A percentile compares a stretch with the other conserved stretches of the same genome.
phyloP scores from a whole-genome alignment of 169 alveolate genomes.

The Plasmodium relictum region DNA sequence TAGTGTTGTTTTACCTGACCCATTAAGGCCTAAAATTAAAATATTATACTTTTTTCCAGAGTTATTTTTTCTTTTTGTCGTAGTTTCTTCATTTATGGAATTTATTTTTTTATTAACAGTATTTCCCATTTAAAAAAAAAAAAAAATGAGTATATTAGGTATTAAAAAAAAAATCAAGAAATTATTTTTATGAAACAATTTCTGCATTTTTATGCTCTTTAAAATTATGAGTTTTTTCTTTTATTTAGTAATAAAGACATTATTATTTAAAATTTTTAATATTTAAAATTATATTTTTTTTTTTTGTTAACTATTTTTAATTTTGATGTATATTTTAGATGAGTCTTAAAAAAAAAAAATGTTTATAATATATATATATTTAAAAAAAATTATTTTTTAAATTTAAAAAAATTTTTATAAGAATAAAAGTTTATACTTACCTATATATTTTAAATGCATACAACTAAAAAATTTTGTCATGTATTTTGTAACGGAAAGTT shows the following conservation, averaged over 20 bases:
- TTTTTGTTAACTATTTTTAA: background rate
- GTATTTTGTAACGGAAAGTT: background rate
- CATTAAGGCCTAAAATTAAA: constrained; percentile 73
- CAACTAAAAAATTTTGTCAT: constrained; percentile 1
- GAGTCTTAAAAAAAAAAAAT: background rate
- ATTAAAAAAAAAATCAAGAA: constrained; percentile 4
- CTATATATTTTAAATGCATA: constrained; percentile 6
- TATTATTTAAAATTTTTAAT: background rate
- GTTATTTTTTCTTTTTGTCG: background rate
- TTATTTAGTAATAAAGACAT: background rate
- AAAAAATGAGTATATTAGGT: background rate
- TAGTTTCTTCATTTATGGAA: constrained; percentile 2
- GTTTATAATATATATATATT: background rate
- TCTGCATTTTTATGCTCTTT: constrained; percentile 5
- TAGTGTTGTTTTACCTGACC: constrained; percentile 77
- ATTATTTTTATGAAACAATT: background rate
- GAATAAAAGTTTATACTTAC: background rate
- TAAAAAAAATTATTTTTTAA: constrained; percentile 23
- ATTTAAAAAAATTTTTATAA: background rate
- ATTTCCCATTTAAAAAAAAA: constrained; percentile 61
- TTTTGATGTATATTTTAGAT: too few relatives aligned
- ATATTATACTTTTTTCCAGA: constrained; percentile 55
- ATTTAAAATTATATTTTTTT: background rate
- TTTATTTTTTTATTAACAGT: constrained; percentile 24
- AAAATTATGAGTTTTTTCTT: background rate